These are phyloP conservation scores for Larix sibirica DNA, from an alignment of 83 land plant species.

Conservation along the genomic window DNA sequence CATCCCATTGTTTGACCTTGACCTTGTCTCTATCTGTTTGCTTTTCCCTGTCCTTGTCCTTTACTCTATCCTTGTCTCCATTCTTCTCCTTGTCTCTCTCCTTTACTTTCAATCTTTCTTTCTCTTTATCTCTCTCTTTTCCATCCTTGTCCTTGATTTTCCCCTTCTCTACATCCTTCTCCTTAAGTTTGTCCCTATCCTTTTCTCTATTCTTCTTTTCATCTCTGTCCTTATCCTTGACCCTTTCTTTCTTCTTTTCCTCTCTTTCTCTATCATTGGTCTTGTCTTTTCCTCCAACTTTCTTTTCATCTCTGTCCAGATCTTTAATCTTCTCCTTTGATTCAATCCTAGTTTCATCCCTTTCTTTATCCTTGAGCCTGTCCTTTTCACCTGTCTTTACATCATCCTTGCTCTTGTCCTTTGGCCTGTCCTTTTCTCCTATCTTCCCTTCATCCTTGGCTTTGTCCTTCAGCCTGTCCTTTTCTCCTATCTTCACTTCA, in stretches of 20 bases:
- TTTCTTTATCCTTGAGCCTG: neutral
- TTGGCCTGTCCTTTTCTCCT: slow-evolving; percentile 13
- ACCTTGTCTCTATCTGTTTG: neutral
- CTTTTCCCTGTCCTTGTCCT: slow-evolving; percentile 6
- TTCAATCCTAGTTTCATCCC: neutral
- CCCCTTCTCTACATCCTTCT: neutral
- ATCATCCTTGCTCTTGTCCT: slow-evolving; percentile 4
- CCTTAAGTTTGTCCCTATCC: slow-evolving; percentile 5
- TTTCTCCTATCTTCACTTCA: slow-evolving; percentile 6
- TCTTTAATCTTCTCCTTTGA: neutral
- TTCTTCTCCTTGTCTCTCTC: slow-evolving; percentile 12
- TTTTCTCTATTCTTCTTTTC: slow-evolving; percentile 17
- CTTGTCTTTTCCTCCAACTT: slow-evolving; percentile 5
- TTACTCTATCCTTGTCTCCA: neutral
- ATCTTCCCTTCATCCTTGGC: neutral
- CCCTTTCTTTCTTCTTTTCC: slow-evolving; percentile 13
- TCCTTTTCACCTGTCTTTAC: neutral
- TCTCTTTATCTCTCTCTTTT: slow-evolving; percentile 7
- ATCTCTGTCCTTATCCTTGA: slow-evolving; percentile 2
- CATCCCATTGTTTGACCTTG: slow-evolving; percentile 1
- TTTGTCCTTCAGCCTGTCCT: slow-evolving; percentile 10
- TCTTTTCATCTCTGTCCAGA: slow-evolving; percentile 9
- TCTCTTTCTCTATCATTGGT: neutral
- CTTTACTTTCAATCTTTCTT: slow-evolving; percentile 4
- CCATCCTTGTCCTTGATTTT: neutral